Base-by-base conservation (phyloP, 2,329 filamentous ascomycete genomes). In the Ophiostoma pallidulum region DNA sequence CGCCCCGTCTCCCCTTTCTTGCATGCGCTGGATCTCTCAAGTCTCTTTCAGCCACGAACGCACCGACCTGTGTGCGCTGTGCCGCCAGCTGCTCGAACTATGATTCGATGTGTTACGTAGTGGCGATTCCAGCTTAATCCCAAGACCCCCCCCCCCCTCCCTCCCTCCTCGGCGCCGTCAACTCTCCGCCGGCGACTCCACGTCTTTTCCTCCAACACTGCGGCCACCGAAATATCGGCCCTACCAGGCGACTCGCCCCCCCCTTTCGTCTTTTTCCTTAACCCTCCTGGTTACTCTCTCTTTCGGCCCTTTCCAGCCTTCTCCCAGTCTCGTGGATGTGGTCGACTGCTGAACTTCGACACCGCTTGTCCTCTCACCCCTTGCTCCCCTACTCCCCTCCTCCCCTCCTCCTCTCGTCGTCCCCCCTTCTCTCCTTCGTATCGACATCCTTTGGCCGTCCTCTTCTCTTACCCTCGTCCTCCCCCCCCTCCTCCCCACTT, bases 81-180 rank as follows among this genome's bases (percentile, higher is more conserved):
- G 33, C 18, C 40, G 31, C 22, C 41, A 19, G 29, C n/a, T n/a
- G n/a, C 29, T 16, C 35, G 28, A 38, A 48, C 33, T 43, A 52
- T 54, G 50, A 52, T 52, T 54, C 45, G 48, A 47, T 40, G 41
- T 43, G 19, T 28, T 45, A 32, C 42, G 42, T 42, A 46, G 52
- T 52, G 45, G 47, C 47, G 43, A 51, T 37, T 45, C 45, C 37
- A n/a, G 8, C 20, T 37, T 40, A 16, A 28, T 28, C 26, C 32
- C 13, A 14, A 14, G 20, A 18, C 22, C 39, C 35, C n/a, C n/a
- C n/a, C n/a, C n/a, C n/a, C n/a, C n/a, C n/a, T n/a, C n/a, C n/a
- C n/a, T n/a, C n/a, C n/a, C n/a, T n/a, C n/a, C n/a, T n/a, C n/a
- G n/a, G 14, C 16, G n/a, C 38, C 26, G 36, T n/a, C 35, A 9